Conservation (phyloP, 495 filamentous ascomycete genomes). For the Pseudomonodictys pantanalensis region DNA sequence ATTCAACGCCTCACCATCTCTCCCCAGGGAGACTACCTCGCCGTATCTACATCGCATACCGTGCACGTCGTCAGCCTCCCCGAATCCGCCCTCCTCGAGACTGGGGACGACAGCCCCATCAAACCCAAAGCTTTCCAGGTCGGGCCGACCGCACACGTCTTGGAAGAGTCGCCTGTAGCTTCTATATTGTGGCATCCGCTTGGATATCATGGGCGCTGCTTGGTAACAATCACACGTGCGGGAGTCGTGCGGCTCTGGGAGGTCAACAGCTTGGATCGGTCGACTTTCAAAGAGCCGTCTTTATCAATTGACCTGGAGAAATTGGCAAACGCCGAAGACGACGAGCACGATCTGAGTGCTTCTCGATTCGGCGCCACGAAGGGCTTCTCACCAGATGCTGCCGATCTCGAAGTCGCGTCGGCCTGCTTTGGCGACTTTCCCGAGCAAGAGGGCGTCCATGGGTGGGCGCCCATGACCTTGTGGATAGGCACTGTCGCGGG, state of each 20-base stretch:
- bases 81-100: conserved; percentile 66
- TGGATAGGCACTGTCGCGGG: conserved; percentile 88
- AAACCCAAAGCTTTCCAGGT: conserved; percentile 79
- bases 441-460: conserved; percentile 57
- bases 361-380: conserved; percentile 67
- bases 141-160: conserved; percentile 83
- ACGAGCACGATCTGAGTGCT: conserved; percentile 72
- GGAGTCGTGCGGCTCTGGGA: conserved; percentile 87
- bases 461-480: conserved; percentile 87
- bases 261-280: conserved; percentile 70
- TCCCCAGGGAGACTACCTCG: conserved; percentile 72
- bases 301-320: conserved; percentile 79
- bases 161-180: conserved; percentile 70
- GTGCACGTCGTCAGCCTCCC: conserved; percentile 78
- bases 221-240: conserved; percentile 82
- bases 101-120: conserved; percentile 60
- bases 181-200: conserved; percentile 86
- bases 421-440: conserved; percentile 76
- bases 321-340: conserved; percentile 70
- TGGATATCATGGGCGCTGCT: conserved; percentile 63
- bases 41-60: conserved; percentile 78
- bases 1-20: conserved; percentile 81
- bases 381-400: conserved; percentile 75
- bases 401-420: conserved; percentile 84
- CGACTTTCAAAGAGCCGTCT: conserved; percentile 78